phyloP scores from a whole-genome alignment of 2,329 filamentous ascomycete genomes.

The Pseudofabraea citricarpa region DNA sequence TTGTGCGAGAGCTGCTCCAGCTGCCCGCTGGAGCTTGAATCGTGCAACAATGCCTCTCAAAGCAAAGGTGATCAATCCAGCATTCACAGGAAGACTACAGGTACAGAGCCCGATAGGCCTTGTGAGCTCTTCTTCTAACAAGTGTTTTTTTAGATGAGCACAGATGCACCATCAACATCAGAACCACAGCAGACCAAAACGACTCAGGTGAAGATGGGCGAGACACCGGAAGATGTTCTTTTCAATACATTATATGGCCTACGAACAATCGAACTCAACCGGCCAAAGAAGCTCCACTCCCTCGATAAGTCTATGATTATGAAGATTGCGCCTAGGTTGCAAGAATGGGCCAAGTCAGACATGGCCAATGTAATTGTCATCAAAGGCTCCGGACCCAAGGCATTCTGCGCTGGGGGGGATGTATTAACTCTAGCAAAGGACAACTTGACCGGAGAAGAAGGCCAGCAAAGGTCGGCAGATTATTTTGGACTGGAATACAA shows the following conservation, averaged over 20 bases:
- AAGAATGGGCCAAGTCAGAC: slow-evolving; percentile 94
- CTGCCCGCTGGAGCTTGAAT: slow-evolving; percentile 39
- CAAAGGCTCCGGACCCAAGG: slow-evolving; percentile 79
- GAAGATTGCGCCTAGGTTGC: slow-evolving; percentile 84
- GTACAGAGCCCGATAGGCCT: slow-evolving; percentile 41
- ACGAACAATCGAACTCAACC: slow-evolving; percentile 89
- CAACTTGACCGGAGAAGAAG: slow-evolving; percentile 64
- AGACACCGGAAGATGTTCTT: slow-evolving; percentile 85
- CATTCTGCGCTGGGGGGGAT: slow-evolving; percentile 92
- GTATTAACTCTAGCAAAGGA: slow-evolving; percentile 71
- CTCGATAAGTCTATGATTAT: slow-evolving; percentile 91
- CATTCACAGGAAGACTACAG: slow-evolving; percentile 45
- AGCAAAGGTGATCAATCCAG: slow-evolving; percentile 65
- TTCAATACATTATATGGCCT: slow-evolving; percentile 88
- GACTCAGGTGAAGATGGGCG: slow-evolving; percentile 37
- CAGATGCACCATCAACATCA: not conserved
- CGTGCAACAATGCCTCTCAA: slow-evolving; percentile 69
- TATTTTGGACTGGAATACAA: slow-evolving; percentile 97
- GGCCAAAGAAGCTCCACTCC: slow-evolving; percentile 86
- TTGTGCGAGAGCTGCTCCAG: slow-evolving; percentile 47
- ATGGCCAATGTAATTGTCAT: slow-evolving; percentile 90
- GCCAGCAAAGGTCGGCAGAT: slow-evolving; percentile 69
- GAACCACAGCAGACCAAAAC: not conserved
- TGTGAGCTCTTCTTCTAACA: no score
- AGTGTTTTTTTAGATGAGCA: slow-evolving; percentile 45